Base-by-base conservation (phyloP, 805 yeast genomes). In the Ogataea kodamae region DNA sequence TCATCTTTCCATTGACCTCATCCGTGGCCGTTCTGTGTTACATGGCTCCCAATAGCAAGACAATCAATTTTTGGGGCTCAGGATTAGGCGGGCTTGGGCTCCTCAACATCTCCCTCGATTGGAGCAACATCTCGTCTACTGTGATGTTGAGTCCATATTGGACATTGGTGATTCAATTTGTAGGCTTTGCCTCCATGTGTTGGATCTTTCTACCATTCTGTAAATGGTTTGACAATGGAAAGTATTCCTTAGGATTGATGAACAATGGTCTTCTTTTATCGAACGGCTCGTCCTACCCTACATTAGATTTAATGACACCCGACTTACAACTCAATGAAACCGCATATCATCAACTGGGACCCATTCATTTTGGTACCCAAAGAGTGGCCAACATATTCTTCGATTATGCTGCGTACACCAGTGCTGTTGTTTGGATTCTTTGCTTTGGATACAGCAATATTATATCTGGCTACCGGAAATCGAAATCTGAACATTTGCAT, bases 61-160 rank as follows among this genome's bases (percentile, higher is more conserved):
- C 54, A 1, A 41, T 64, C 9, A 70, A 69, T 35, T 72, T 72
- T 39, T 44, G 70, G 7, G 76, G 76, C 4, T 65, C 72, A n/a
- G 76, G 76, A 0, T 45, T 72, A 30, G 76, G 76, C 2, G 76
- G 76, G 1, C 61, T 70, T 62, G 76, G 76, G 5, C 49, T 72
- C 20, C 48, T 71, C 35, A 72, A 72, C 40, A 51, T 71, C 15
- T 57, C 75, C 1, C 54, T 72, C 19, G 76, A 72, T 40, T 72
- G 77, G 76, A 67, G 74, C 34, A 72, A 72, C 42, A 68, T 72
- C 32, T 68, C 76, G 1, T 68, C 74, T 0, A 48, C 57, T 5
- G 72, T 72, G 25, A 65, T 72, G 74, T 45, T 71, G 9, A 43
- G 62, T 30, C 77, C 77, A 1, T 72, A 70, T 47, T 70, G 75